A percentile compares a stretch with the other conserved stretches of the same genome.
These are phyloP conservation scores for Jaltomata sinuosa DNA, from an alignment of 257 asterid species.

Conservation along the genomic window DNA sequence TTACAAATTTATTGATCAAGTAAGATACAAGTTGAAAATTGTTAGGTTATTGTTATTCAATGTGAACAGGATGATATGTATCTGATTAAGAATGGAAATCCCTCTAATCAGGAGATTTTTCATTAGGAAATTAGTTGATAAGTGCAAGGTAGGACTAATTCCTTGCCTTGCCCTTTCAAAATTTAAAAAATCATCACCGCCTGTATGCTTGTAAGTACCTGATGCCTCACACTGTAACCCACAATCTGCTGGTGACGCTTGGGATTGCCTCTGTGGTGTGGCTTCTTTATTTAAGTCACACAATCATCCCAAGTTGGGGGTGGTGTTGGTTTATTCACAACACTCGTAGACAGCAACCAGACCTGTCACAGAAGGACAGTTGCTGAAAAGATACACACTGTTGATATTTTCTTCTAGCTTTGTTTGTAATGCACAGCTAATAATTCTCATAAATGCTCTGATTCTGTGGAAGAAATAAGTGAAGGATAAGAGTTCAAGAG, in stretches of 20 bases:
- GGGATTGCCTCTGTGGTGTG: not conserved
- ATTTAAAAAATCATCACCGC: not conserved
- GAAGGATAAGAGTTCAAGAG: not conserved
- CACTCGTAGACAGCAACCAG: not conserved
- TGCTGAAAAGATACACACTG: not conserved
- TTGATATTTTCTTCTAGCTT: not conserved
- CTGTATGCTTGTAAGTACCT: not conserved
- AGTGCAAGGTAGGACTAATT: not conserved
- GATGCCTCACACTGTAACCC: not conserved
- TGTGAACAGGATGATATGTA: not conserved
- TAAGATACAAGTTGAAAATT: not conserved
- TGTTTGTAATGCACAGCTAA: not conserved
- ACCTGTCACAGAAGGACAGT: not conserved
- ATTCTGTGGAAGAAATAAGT: not conserved
- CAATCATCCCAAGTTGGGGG: not conserved
- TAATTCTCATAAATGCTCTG: not conserved
- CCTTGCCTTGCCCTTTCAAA: not conserved
- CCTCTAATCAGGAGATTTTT: not conserved
- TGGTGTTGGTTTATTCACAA: not conserved
- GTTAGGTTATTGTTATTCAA: not conserved
- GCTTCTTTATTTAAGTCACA: not conserved
- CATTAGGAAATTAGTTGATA: not conserved
- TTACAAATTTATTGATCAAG: not conserved
- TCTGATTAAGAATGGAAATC: not conserved
- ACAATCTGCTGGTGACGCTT: not conserved